Base-by-base conservation (phyloP, 2,329 filamentous ascomycete genomes). In the Aspergillus aculeatus region DNA sequence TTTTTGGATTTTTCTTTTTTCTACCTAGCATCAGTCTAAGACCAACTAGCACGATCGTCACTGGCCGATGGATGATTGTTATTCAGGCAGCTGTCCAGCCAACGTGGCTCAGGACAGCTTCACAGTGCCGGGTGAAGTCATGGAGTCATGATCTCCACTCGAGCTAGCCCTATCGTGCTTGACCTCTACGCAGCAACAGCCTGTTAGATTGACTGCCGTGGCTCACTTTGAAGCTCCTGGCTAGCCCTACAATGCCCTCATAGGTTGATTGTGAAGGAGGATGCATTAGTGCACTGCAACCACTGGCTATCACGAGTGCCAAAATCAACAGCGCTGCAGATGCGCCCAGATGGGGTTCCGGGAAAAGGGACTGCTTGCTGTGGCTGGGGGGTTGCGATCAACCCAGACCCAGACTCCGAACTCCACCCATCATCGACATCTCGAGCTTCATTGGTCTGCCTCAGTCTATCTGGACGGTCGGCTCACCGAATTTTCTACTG, bases 61-160 rank as follows among this genome's bases (percentile, higher is more conserved):
- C 54, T 62, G 60, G 50, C 14, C 21, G n/a, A 47, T 12, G 29
- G 10, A 50, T 41, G 29, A 23, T 12, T 38, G 26, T 38, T 53
- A 61, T 58, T 32, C 58, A 57, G 61, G 38, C 56, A 47, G 38
- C 47, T 60, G 54, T 62, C 61, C 55, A 61, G 63, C 63, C 67
- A 71, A 69, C 67, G 66, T 71, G 69, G 69, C 63, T 65, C 41
- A 65, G 59, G 49, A 50, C 56, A 54, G 21, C 52, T 51, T 35
- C 55, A 52, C 38, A 5, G 38, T 44, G 38, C 38, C 38, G 62
- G 58, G 56, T 54, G 31, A 62, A 54, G 56, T 57, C 56, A 56
- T 60, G 57, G 58, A 58, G 58, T 58, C 61, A 64, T 57, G 29
- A 52, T 54, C 48, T 53, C 51, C 24, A 53, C 35, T 21, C 12